Percentiles rank a stretch among this genome's conserved stretches.
Evolutionary conservation across 169 alveolate species (phyloP).

Genomic region (Eimeria necatrix): DNA sequence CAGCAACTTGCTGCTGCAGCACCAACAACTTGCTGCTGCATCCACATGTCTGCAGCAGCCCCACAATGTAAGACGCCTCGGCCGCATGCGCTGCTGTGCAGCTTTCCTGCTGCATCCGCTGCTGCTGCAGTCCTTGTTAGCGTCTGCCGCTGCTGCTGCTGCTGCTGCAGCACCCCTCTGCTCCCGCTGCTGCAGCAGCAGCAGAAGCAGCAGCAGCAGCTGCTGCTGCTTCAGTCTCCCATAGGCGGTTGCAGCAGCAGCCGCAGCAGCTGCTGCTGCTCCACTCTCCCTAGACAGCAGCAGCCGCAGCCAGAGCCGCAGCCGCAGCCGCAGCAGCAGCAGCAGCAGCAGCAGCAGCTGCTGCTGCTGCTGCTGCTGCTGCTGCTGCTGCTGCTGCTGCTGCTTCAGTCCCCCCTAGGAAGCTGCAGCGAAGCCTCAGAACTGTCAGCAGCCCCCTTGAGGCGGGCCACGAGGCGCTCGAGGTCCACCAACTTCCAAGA

Average conservation of each 20-base stretch:
- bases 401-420: background rate
- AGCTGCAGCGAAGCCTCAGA: background rate
- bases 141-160: background rate
- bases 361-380: background rate
- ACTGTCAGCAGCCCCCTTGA: no score
- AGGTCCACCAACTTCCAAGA: background rate
- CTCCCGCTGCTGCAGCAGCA: background rate
- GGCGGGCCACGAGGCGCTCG: no score
- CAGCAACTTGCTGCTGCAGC: no score
- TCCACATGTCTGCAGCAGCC: no score
- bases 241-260: background rate
- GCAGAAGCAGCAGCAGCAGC: background rate
- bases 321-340: background rate
- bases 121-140: background rate
- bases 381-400: slow-evolving; percentile 9
- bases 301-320: background rate
- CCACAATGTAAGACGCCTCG: no score
- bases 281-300: background rate
- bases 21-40: no score
- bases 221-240: background rate
- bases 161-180: background rate
- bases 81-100: no score
- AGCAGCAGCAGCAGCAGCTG: background rate
- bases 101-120: background rate
- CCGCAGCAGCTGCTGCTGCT: background rate